phyloP scores from a whole-genome alignment of 2,329 filamentous ascomycete species.

The Aphanocladium album region DNA sequence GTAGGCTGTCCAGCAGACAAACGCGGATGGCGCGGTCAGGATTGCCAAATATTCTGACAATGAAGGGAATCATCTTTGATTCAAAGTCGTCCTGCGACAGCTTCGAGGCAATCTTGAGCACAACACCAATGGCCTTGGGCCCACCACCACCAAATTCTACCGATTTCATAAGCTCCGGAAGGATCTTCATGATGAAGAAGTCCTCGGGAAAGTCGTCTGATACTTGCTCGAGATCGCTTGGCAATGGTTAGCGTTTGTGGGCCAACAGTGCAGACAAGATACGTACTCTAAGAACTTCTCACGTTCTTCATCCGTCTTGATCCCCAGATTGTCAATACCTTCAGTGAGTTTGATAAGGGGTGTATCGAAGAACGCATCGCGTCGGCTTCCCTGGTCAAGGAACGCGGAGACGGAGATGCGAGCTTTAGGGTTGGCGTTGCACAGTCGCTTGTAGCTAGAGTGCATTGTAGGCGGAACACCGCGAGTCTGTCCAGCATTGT shows the following conservation, averaged over 20 bases:
- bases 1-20: constrained; percentile 81
- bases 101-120: constrained; percentile 87
- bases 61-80: constrained; percentile 72
- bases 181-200: constrained; percentile 94
- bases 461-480: constrained; percentile 85
- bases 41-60: constrained; percentile 82
- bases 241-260: constrained; percentile 28
- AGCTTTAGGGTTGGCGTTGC: constrained; percentile 84
- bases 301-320: constrained; percentile 79
- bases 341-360: constrained; percentile 88
- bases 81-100: constrained; percentile 88
- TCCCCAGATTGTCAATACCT: constrained; percentile 84
- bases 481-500: constrained; percentile 81
- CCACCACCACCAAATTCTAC: constrained; percentile 98
- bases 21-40: constrained; percentile 90
- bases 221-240: constrained; percentile 71
- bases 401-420: constrained; percentile 81
- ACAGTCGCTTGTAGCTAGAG: constrained; percentile 80
- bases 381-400: constrained; percentile 78
- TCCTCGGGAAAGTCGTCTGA: constrained; percentile 95
- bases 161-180: constrained; percentile 93
- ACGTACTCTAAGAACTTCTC: constrained; percentile 71
- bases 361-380: constrained; percentile 86
- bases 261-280: background rate
- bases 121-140: constrained; percentile 79